Percentiles rank a stretch among this genome's conserved stretches.
phyloP scores from a whole-genome alignment of 2,329 filamentous ascomycete species.

The Fusarium fujikuroi region DNA sequence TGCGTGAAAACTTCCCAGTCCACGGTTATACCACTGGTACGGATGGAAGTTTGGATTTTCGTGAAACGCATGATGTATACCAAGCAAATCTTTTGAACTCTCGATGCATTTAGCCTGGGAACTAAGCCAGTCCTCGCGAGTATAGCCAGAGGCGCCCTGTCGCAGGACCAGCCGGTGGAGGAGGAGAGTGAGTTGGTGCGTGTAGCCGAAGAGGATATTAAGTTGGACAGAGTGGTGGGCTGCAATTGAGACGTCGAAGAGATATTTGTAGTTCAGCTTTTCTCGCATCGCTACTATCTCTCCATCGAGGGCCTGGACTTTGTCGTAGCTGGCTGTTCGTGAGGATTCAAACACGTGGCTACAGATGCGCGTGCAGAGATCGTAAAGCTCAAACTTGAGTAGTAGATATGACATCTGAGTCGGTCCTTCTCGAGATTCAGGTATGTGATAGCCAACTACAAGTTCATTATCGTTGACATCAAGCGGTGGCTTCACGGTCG shows the following conservation, averaged over 20 bases:
- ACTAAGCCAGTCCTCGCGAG: not conserved
- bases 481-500: not conserved
- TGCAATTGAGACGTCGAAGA: not conserved
- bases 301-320: not conserved
- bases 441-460: not conserved
- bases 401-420: not conserved
- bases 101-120: not conserved
- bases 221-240: conserved; percentile 18
- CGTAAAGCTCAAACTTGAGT: conserved; percentile 2
- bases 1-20: conserved; percentile 23
- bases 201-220: conserved; percentile 27
- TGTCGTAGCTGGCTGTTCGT: not conserved
- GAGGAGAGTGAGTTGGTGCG: conserved; percentile 21
- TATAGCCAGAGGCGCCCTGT: not conserved
- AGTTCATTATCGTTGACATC: not conserved
- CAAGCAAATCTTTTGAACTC: not conserved
- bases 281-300: not conserved
- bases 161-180: conserved; percentile 18
- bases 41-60: conserved; percentile 9
- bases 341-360: not conserved
- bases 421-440: not conserved
- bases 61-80: not conserved
- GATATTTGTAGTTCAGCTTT: not conserved
- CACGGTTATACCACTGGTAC: conserved; percentile 27
- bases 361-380: not conserved